Base-by-base conservation (phyloP, 495 filamentous ascomycete genomes). In the Hypoxylon subgilvum region DNA sequence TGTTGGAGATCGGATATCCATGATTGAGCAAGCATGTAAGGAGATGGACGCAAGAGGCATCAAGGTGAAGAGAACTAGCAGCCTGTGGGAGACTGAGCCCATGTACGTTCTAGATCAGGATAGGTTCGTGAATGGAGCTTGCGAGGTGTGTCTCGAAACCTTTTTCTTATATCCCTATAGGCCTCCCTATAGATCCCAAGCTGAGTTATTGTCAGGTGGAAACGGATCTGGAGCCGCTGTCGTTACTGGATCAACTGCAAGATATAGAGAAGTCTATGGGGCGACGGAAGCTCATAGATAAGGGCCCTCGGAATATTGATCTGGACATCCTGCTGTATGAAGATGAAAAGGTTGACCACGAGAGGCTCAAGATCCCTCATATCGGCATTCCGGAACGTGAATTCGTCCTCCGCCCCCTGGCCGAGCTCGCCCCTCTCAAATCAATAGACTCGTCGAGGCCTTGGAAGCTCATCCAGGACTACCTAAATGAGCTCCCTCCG, bases 41-140 rank as follows among this genome's bases (percentile, higher is more conserved):
- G 82, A 88, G 65, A 88, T 98, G 84, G 82, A 87, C 44, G 69
- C 73, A 22, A 76, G 83, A 27, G 84, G 81, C 41, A 90, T 97
- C 70, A 83, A 75, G 51, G 81, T 98, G 31, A 81, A 84, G 47
- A 76, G 86, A 63, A 96, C 93, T 0, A 97, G 94, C 68, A 85
- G 86, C 47, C 78, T 98, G 30, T 98, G 93, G 78, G 91, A 97
- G 75, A 98, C 93, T 5, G 84, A 89, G 55, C 89, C 94, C 17
- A 98, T 98, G 94, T 97, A 98, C 74, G 86, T 96, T 61, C 74
- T 88, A 58, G 87, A 96, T 65, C 94, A 98, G 69, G 84, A 84
- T 52, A 81, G 85, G 13, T 98, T 97, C 65, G 74, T 97, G 32
- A 98, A 98, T 69, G 94, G 92, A 25, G 92, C 86, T 48, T 96